Conservation (phyloP, 2,329 filamentous ascomycete genomes). For the Fusarium sterilihyphosum region DNA sequence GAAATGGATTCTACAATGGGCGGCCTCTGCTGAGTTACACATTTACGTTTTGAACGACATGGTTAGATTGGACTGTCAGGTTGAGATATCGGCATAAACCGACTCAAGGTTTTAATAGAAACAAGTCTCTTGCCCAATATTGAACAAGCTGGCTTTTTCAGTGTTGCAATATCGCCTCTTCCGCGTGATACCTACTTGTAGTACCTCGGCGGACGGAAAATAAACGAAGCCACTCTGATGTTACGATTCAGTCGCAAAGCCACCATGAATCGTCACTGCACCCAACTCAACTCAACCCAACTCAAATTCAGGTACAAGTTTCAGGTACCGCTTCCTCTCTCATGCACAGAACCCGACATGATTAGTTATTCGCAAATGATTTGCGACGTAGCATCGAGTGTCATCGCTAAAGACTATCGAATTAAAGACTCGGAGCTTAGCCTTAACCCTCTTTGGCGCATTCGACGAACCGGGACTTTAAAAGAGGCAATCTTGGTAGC, state of each 20-base stretch:
- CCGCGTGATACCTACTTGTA: neutral
- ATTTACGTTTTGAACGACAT: neutral
- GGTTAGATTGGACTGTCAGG: neutral
- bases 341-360: neutral
- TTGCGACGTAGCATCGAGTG: neutral
- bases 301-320: neutral
- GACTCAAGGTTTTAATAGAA: neutral
- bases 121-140: neutral
- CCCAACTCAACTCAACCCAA: neutral
- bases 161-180: neutral
- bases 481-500: conserved; percentile 12
- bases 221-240: neutral
- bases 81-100: neutral
- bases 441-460: neutral
- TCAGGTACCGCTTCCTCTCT: neutral
- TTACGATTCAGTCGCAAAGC: neutral
- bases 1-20: neutral
- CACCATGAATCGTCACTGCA: neutral
- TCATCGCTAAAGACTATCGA: conserved; percentile 7
- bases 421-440: conserved; percentile 6
- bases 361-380: neutral
- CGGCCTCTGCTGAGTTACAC: neutral
- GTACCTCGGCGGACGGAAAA: neutral
- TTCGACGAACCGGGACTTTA: neutral
- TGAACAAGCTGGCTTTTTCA: neutral